Evolutionary conservation across 352 stramenopile species (phyloP).

Genomic region (Phytophthora sp.): DNA sequence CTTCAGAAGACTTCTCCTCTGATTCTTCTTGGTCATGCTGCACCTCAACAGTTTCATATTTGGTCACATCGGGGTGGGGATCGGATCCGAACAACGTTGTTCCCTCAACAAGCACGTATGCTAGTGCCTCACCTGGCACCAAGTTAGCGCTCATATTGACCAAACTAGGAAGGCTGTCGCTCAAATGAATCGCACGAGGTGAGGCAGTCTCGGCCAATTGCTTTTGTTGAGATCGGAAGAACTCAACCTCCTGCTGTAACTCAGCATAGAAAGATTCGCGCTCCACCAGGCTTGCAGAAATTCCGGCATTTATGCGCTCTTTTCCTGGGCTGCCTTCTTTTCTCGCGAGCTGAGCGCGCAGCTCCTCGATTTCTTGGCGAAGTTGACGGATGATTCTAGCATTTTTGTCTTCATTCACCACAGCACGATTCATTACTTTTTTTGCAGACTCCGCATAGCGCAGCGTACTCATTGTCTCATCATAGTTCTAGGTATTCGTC

Average conservation of each 20-base stretch:
- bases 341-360: constrained; percentile 47
- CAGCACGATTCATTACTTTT: constrained; percentile 80
- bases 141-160: constrained; percentile 50
- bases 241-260: constrained; percentile 56
- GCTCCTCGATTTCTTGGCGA: constrained; percentile 71
- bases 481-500: constrained; percentile 62
- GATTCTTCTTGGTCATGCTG: constrained; percentile 1
- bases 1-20: constrained; percentile 10
- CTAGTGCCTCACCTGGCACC: constrained; percentile 34
- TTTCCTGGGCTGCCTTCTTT: constrained; percentile 39
- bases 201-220: background rate
- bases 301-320: constrained; percentile 28
- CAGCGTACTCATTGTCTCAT: constrained; percentile 87
- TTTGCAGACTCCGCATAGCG: constrained; percentile 87
- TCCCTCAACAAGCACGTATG: constrained; percentile 51
- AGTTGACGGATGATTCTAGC: constrained; percentile 78
- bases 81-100: constrained; percentile 55
- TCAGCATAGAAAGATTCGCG: constrained; percentile 56
- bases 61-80: constrained; percentile 9
- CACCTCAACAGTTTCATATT: constrained; percentile 17
- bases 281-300: constrained; percentile 48
- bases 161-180: constrained; percentile 46
- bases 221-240: constrained; percentile 44
- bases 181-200: constrained; percentile 31
- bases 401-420: constrained; percentile 88